Evolutionary conservation across 23 red algal genomes (phyloP).

Genomic region (Gracilaria gracilis): DNA sequence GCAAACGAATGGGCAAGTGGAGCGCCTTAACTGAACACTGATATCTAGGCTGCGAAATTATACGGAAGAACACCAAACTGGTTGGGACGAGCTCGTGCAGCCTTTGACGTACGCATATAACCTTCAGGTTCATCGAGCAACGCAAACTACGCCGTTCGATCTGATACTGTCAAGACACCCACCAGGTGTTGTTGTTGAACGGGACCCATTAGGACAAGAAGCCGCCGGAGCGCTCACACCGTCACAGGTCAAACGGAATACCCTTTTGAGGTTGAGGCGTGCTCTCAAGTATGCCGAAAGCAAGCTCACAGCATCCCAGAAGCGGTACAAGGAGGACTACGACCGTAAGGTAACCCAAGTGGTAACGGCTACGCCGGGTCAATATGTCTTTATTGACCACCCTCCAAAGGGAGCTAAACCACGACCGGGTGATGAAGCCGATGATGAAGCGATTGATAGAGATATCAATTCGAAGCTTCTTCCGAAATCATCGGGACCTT

Average conservation of each 20-base stretch:
- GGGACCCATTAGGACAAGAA: not conserved
- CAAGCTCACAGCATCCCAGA: not conserved
- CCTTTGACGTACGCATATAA: constrained; percentile 47
- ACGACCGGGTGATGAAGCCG: no score
- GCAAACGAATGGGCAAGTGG: constrained; percentile 39
- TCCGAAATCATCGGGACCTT: no score
- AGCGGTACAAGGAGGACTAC: not conserved
- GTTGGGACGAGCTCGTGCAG: constrained; percentile 2
- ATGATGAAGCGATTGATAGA: no score
- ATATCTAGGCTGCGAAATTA: not conserved
- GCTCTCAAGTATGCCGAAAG: not conserved
- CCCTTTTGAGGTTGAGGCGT: not conserved
- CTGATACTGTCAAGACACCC: constrained; percentile 1
- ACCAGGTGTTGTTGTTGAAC: not conserved
- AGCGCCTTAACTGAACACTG: constrained; percentile 32
- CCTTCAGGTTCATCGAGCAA: constrained; percentile 28
- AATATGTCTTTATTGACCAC: no score
- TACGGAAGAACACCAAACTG: constrained; percentile 18
- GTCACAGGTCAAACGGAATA: not conserved
- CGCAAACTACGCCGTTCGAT: not conserved
- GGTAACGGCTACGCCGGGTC: no score
- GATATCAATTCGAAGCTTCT: no score
- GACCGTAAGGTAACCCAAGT: no score
- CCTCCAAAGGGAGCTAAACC: no score
- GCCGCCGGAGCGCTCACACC: not conserved